Evolutionary conservation across 2,329 filamentous ascomycete genomes (phyloP), one percentile per base, ranked within the genome.

Genomic region (Mycosphaerella sp.): DNA sequence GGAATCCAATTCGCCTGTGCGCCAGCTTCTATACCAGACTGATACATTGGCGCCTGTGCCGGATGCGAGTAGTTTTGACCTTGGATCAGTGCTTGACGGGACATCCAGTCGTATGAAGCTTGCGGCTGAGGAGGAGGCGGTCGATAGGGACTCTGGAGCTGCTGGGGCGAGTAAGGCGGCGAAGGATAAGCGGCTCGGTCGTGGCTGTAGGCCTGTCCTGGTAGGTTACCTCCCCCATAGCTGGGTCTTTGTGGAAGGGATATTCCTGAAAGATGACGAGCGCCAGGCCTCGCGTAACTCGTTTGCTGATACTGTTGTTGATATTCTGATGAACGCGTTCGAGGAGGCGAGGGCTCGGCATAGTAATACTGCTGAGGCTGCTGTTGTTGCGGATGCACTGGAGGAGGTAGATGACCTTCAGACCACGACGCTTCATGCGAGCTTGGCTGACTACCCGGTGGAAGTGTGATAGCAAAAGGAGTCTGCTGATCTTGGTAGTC

Each of bases 401-500:
- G 21, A 25, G 21, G 7, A 34, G 30, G 30, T n/a, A 13, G 13
- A 34, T 37, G 49, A 6, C 42, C 45, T 14, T 45, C 51, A 18
- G 30, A 32, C 30, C 39, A 28, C 14, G 41, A 17, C 10, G 34
- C 12, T 14, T 21, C 41, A 5, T 25, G 16, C 9, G 34, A 37
- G 36, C 41, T 21, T 4, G 35, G 27, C 2, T 16, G 34, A 6
- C 9, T n/a, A 6, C 32, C 48, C 10, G 30, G 41, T 14, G 62
- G 61, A 28, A 66, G n/a, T 6, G 49, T 51, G 17, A 64, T 54
- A 8, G 61, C 44, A 58, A 58, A 66, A 5, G 63, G 62, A 1
- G 59, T 61, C 45, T 65, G 63, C 49, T 66, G 64, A 32, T 62
- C 60, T 7, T 49, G 39, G 41, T 64, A 61, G 18, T 60, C 55